Evolutionary conservation across 805 yeast species (phyloP), one percentile per base, ranked within the genome.

Genomic region (Candida insectalens): DNA sequence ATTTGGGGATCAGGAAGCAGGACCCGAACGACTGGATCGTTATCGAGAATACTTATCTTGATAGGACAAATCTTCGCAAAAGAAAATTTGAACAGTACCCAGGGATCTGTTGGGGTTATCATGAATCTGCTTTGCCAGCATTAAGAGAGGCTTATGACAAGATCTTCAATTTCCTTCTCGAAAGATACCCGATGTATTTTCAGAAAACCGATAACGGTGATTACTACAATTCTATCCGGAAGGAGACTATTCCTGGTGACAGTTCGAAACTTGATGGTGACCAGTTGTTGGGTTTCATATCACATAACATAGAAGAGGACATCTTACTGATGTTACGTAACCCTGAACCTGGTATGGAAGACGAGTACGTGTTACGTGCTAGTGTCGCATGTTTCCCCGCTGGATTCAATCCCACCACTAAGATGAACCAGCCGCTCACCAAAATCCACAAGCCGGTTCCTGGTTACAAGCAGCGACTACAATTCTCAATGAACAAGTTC

Each of bases 401-500:
- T 1, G 89, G 89, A 2, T 82, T 82, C 53, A 74, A 74, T 46
- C 88, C 89, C 4, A 53, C 63, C 4, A 55, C 49, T 7, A 67
- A 71, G 41, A 63, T 71, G 40, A 60, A 74, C 45, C 54, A 62
- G 43, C 74, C 79, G 2, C 54, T 82, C 26, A 69, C 82, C 0
- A 58, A 51, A 30, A 69, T 82, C 38, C 94, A 82, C 48, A 67
- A 57, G 3, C 88, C 88, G 0, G 88, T 82, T 2, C 94, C 92
- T 1, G 71, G 69, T 38, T 82, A 82, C 45, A 52, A 60, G 34
- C 55, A 67, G 15, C 67, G 73, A 41, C 59, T 82, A 28, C 67
- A 71, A 49, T 44, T 63, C 5, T 70, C 82, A 16, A 82, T 82
- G 89, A 73, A 72, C 46, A 68, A 66, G 43, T 82, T 75, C 49